Evolutionary conservation across 73 alveolate species (phyloP), one percentile per base, ranked within the genome.

Genomic region (Paramecium caudatum): DNA sequence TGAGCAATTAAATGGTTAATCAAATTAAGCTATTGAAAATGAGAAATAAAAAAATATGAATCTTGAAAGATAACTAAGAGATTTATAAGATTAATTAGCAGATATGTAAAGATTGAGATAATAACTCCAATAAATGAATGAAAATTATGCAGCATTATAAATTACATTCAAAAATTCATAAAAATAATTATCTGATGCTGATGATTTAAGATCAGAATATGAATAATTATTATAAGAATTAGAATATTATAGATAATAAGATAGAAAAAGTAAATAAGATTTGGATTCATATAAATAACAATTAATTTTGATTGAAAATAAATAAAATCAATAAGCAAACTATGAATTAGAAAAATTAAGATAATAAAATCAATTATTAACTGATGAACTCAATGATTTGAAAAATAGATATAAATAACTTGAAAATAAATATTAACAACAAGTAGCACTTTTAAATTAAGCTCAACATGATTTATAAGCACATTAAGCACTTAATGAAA

Each of bases 111-210:
- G 47, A 62, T 5, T 62, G 25, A 62, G 47, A 62, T 27, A 23
- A 27, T 12, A 62, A 25, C 30, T 62, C 9, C 21, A 62, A 21
- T 25, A 62, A 27, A 62, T 62, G 82, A 62, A 62, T 62, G 82
- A 62, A 4, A 62, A 62, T 32, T 62, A 62, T 10, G 7, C 45
- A 16, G 82, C 82, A 2, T 62, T 62, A 17, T 12, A 62, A 32
- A 9, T 62, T 21, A 13, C 23, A 0, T 62, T 27, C 4, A 62
- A 62, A 25, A 27, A 30, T 0, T 62, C 47, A 16, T 25, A 62
- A 12, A 62, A 32, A 17, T 62, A 62, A 27, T 23, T 62, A 9
- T 23, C 8, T 12, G 82, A 62, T 27, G 41, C 43, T 3, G 82
- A 62, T 62, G 47, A 62, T 21, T 4, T 62, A n/a, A 27, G 30